phyloP scores from a whole-genome alignment of 768 basidiomycete species.

The Myochromella boudieri region DNA sequence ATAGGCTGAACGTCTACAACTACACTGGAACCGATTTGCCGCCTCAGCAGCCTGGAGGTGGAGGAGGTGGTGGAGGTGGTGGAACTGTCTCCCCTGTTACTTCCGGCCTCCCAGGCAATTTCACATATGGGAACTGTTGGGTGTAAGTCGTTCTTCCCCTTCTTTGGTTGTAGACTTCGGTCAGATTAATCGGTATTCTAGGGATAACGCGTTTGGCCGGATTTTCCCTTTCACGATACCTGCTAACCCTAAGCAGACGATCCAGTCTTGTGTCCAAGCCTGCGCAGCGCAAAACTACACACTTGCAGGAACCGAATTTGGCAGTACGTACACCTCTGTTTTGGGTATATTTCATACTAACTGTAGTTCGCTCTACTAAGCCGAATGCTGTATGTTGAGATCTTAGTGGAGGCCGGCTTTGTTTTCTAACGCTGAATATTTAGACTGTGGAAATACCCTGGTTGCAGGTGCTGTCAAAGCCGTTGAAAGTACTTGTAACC shows the following conservation, averaged over 20 bases:
- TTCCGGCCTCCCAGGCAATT: conserved; percentile 50
- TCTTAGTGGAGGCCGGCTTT: neutral
- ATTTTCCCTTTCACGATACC: conserved; percentile 37
- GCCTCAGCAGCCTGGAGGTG: conserved; percentile 32
- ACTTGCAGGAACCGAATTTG: conserved; percentile 70
- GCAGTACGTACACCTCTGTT: conserved; percentile 35
- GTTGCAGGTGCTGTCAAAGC: conserved; percentile 57
- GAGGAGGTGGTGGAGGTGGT: conserved; percentile 33
- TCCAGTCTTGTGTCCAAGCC: conserved; percentile 58
- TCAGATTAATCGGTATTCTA: neutral
- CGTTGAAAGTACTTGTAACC: conserved; percentile 57
- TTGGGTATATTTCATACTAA: conserved; percentile 2
- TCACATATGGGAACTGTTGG: conserved; percentile 66
- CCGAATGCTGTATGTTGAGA: conserved; percentile 44
- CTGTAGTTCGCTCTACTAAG: conserved; percentile 15
- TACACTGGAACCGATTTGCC: conserved; percentile 61
- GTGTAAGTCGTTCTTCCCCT: conserved; percentile 39
- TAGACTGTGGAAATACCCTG: conserved; percentile 72
- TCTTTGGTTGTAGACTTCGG: neutral
- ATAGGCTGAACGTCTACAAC: conserved; percentile 66
- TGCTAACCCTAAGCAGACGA: conserved; percentile 42
- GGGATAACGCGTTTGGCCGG: conserved; percentile 65
- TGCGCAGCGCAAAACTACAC: conserved; percentile 61
- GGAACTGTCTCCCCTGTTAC: conserved; percentile 44
- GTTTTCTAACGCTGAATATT: neutral